Conservation (phyloP, 495 filamentous ascomycete genomes). For the Massariosphaeria phaeospora region DNA sequence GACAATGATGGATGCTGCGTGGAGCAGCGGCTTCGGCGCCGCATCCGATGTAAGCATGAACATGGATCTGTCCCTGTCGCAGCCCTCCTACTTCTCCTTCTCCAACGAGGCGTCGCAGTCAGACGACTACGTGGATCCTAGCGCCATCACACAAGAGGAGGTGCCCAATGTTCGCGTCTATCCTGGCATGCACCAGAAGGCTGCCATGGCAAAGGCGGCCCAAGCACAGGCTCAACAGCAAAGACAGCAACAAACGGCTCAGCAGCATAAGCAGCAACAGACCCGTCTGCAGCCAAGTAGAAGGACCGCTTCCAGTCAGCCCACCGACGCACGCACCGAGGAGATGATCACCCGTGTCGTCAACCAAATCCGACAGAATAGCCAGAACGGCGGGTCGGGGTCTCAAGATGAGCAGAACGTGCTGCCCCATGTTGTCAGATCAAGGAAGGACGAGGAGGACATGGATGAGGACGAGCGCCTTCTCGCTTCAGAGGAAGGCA, state of each 20-base stretch:
- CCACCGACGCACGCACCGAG: slow-evolving; percentile 46
- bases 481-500: slow-evolving; percentile 90
- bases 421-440: slow-evolving; percentile 53
- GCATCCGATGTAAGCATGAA: slow-evolving; percentile 53
- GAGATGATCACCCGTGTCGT: slow-evolving; percentile 82
- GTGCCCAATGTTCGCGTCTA: slow-evolving; percentile 62
- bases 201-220: slow-evolving; percentile 71
- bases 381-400: slow-evolving; percentile 49
- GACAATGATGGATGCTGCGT: slow-evolving; percentile 29
- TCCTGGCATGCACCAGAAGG: slow-evolving; percentile 89
- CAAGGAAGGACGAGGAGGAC: slow-evolving; percentile 86
- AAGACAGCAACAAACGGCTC: slow-evolving; percentile 56
- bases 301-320: slow-evolving; percentile 12
- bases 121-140: slow-evolving; percentile 63
- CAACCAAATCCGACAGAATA: slow-evolving; percentile 73
- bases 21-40: slow-evolving; percentile 49
- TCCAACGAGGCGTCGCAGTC: slow-evolving; percentile 23
- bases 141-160: slow-evolving; percentile 57
- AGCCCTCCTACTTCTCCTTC: slow-evolving; percentile 46
- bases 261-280: slow-evolving; percentile 48
- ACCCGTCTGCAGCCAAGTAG: slow-evolving; percentile 25
- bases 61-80: slow-evolving; percentile 51
- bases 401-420: slow-evolving; percentile 44
- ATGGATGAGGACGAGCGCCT: slow-evolving; percentile 98
- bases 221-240: slow-evolving; percentile 65